Evolutionary conservation across 257 asterid genomes (phyloP).

Genomic region (Coffea canephora): DNA sequence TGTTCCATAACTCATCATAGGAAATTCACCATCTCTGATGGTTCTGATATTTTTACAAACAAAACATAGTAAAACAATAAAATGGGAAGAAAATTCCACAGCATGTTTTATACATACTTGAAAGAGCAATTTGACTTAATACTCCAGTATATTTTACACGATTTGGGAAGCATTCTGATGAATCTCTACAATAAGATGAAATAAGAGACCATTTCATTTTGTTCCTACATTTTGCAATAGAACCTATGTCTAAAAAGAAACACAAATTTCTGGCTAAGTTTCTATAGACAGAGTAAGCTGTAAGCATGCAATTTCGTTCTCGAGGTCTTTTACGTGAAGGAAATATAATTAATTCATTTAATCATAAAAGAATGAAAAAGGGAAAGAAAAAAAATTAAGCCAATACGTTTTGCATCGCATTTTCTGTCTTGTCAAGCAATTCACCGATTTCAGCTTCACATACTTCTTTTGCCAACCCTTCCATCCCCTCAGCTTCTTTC

Average conservation of each 20-base stretch:
- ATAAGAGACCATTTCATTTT: background rate
- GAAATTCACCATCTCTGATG: no score
- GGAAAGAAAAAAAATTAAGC: background rate
- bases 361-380: background rate
- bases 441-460: background rate
- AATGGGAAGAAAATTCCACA: background rate
- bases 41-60: background rate
- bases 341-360: background rate
- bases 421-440: slow-evolving; percentile 2
- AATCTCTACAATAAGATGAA: background rate
- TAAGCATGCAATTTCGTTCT: no score
- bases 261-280: background rate
- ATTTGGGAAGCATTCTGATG: background rate
- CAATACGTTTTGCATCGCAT: background rate
- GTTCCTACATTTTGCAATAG: background rate
- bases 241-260: background rate
- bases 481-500: background rate
- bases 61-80: background rate
- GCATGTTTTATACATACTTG: no score
- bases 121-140: background rate
- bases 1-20: background rate
- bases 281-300: background rate
- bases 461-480: background rate
- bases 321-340: no score
- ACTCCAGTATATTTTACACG: no score